Evolutionary conservation across 495 filamentous ascomycete genomes (phyloP).

Genomic region (Lasiosphaeria hispida): DNA sequence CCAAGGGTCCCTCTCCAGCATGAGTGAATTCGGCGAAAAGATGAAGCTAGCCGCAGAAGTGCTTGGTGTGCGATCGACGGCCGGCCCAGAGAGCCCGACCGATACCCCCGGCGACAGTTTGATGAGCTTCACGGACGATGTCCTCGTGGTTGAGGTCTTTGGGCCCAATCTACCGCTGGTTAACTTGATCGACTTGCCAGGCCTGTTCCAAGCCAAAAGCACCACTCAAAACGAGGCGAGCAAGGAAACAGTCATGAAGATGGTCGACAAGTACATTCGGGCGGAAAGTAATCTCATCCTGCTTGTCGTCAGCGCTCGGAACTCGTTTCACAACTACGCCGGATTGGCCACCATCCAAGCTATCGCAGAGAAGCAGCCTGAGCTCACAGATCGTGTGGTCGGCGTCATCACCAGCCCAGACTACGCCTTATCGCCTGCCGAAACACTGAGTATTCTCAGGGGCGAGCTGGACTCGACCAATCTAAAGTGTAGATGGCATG

Average conservation of each 20-base stretch:
- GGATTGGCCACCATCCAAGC: not conserved
- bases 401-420: conserved; percentile 1
- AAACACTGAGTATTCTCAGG: not conserved
- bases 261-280: not conserved
- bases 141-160: not conserved
- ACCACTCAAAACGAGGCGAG: not conserved
- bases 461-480: conserved; percentile 1
- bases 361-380: not conserved
- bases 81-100: not conserved
- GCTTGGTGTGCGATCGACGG: not conserved
- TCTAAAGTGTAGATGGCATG: not conserved
- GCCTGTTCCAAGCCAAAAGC: not conserved
- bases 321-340: not conserved
- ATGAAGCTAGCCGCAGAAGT: not conserved
- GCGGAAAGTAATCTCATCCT: not conserved
- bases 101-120: not conserved
- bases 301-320: not conserved
- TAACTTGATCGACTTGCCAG: not conserved
- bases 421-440: not conserved
- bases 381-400: not conserved
- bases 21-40: not conserved
- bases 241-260: not conserved
- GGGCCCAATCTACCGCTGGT: not conserved
- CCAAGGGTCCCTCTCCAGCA: not conserved
- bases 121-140: not conserved